A percentile compares a stretch with the other conserved stretches of the same genome.
phyloP scores from a whole-genome alignment of 805 yeast species.

The Cyberlindnera japonica region DNA sequence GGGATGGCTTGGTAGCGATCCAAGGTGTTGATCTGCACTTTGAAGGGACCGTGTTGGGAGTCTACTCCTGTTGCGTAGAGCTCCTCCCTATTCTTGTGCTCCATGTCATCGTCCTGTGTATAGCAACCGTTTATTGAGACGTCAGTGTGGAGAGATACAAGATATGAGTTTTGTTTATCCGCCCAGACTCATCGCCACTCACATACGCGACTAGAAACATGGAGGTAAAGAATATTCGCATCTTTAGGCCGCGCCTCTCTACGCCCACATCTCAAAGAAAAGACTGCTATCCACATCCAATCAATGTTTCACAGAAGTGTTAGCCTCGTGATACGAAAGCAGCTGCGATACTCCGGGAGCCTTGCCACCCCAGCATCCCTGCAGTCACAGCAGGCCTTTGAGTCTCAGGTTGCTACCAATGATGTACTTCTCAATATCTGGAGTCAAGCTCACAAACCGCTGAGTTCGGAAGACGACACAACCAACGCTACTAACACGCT shows the following conservation, averaged over 20 bases:
- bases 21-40: constrained; percentile 56
- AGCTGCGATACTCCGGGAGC: constrained; percentile 10
- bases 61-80: constrained; percentile 13
- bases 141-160: not conserved
- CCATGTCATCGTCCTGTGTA: constrained; percentile 9
- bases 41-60: constrained; percentile 11
- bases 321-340: not conserved
- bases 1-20: constrained; percentile 67
- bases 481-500: constrained; percentile 31
- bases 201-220: too few species aligned
- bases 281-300: not conserved
- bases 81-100: constrained; percentile 16
- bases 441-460: constrained; percentile 2
- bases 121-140: not conserved
- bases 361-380: constrained; percentile 3
- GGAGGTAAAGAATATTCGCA: too few species aligned
- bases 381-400: constrained; percentile 6
- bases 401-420: constrained; percentile 9
- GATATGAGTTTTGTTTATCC: too few species aligned
- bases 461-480: constrained; percentile 9
- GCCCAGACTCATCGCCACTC: too few species aligned
- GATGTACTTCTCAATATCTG: constrained; percentile 14
- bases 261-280: too few species aligned
- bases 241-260: too few species aligned
- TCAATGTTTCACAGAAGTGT: not conserved